Conservation (phyloP, 345 rosid species). For the Eucalyptus sp. region DNA sequence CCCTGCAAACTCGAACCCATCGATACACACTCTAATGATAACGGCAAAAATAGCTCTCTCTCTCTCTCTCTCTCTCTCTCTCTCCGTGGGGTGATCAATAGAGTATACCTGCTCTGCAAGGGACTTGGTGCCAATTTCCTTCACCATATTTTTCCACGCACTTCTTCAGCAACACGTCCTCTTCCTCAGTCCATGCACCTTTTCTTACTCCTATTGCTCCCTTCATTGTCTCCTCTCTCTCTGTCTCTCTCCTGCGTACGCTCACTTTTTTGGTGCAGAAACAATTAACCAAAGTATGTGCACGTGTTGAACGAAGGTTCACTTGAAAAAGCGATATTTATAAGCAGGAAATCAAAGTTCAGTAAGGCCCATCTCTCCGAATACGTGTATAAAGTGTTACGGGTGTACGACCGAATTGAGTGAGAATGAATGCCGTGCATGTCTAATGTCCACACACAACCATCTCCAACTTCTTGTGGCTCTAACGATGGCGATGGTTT, state of each 20-base stretch:
- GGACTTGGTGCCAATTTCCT: slow-evolving; percentile 28
- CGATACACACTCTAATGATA: background rate
- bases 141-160: slow-evolving; percentile 20
- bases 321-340: background rate
- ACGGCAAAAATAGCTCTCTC: background rate
- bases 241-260: background rate
- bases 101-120: slow-evolving; percentile 14
- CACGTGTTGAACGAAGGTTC: background rate
- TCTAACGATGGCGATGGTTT: background rate
- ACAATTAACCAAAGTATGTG: background rate
- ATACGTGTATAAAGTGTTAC: background rate
- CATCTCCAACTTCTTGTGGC: background rate
- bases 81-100: background rate
- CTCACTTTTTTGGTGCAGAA: background rate
- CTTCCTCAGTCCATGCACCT: slow-evolving; percentile 39
- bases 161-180: slow-evolving; percentile 19
- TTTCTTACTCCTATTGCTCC: background rate
- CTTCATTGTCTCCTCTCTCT: background rate
- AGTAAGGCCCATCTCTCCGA: background rate
- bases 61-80: background rate
- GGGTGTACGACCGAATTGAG: background rate
- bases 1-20: slow-evolving; percentile 8
- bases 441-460: background rate
- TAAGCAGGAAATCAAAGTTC: background rate
- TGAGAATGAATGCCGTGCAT: background rate